These are phyloP conservation scores for Penicillium sclerotigenum DNA, from an alignment of 2,329 filamentous ascomycete genomes.

Conservation along the genomic window DNA sequence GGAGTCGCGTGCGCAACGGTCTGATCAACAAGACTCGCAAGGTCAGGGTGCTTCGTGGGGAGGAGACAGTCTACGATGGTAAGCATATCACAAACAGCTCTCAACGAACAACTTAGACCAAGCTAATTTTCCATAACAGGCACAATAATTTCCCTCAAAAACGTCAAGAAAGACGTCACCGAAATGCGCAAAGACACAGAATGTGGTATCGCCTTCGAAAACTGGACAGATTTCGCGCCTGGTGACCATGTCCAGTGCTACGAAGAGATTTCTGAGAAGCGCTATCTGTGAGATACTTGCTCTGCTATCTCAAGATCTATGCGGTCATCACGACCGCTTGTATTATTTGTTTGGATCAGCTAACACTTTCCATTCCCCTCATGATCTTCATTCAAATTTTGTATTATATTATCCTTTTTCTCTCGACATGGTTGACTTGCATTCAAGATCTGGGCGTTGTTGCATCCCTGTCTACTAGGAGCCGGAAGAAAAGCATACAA, in stretches of 20 bases:
- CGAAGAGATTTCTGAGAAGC: slow-evolving; percentile 72
- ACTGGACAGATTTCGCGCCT: slow-evolving; percentile 71
- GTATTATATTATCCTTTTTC: slow-evolving; percentile 11
- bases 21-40: slow-evolving; percentile 60
- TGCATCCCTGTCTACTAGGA: slow-evolving; percentile 3
- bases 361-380: slow-evolving; percentile 6
- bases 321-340: slow-evolving; percentile 2
- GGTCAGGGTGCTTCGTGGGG: slow-evolving; percentile 69
- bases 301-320: neutral
- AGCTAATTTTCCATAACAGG: slow-evolving; percentile 51
- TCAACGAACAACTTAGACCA: neutral
- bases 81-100: slow-evolving; percentile 39
- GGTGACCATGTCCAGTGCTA: slow-evolving; percentile 89
- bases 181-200: slow-evolving; percentile 93
- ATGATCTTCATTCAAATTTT: slow-evolving; percentile 1
- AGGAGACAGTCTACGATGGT: slow-evolving; percentile 78
- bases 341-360: slow-evolving; percentile 1
- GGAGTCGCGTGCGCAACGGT: slow-evolving; percentile 83
- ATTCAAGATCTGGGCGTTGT: slow-evolving; percentile 16
- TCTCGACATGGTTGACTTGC: slow-evolving; percentile 12
- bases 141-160: slow-evolving; percentile 75
- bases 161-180: slow-evolving; percentile 83
- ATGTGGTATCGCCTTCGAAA: slow-evolving; percentile 82
- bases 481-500: neutral
- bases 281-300: slow-evolving; percentile 42